Base-by-base conservation (phyloP, 1,284 basidiomycete species). In the Microbotryomycetes sp. region DNA sequence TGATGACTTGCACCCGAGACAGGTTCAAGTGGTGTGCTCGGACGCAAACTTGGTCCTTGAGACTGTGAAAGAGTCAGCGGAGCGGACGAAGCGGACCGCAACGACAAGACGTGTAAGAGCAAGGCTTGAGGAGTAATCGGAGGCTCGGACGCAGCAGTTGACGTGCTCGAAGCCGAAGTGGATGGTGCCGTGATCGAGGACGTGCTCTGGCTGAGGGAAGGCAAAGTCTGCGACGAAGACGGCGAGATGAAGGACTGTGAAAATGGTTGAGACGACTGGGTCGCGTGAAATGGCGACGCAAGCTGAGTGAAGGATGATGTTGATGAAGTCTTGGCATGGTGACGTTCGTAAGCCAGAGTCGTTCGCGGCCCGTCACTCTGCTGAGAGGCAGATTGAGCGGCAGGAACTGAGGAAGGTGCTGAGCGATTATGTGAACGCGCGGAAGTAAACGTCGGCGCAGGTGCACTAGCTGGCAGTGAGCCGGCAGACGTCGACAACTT, bases 41-140 rank as follows among this genome's bases (percentile, higher is more conserved):
- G 52, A 0, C 61, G 54, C 0, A 55, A 46, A 3, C 55, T 51
- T 0, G 61, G 59, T 3, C 59, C 61, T 11, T 62, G 61, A 1
- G 67, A 68, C 26, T 65, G 64, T 4, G 64, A 60, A 1, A 61
- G 56, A 2, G 57, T 31, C 61, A 64, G 65, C 9, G 64, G 64
- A 0, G 35, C 35, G 11, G 57, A 54, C 3, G 64, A 45, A 3
- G 64, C 56, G 6, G 63, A 65, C 0, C 67, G 61, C 3, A 68
- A 57, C 5, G 61, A 57, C 41, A 57, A 61, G 23, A 68, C 53
- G 41, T 68, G 57, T 3, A 64, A 59, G 3, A 66, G 56, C 24
- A 68, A 58, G 3, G 66, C 66, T 24, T 68, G 66, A 1, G 64
- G 51, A 0, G 66, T 47, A 24, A 68, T 65, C 3, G 66, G 64